Evolutionary conservation across 495 filamentous ascomycete species (phyloP).

Genomic region (Penicillium longicatenatum): DNA sequence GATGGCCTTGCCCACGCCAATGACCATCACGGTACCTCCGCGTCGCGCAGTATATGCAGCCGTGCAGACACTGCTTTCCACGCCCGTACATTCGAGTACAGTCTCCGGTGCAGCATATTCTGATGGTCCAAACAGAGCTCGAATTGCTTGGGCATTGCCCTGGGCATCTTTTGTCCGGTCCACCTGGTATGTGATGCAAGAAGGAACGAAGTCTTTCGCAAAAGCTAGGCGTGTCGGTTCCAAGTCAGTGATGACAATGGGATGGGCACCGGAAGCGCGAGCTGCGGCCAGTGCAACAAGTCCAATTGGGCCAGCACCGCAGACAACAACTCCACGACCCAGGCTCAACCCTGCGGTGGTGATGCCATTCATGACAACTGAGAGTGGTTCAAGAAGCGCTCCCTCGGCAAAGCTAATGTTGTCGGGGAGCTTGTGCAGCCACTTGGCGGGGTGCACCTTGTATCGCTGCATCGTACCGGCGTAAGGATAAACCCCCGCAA

Average conservation of each 20-base stretch:
- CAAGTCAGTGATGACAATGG: constrained; percentile 64
- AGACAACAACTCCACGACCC: constrained; percentile 61
- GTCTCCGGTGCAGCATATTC: constrained; percentile 57
- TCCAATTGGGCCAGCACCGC: constrained; percentile 78
- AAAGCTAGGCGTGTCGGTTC: constrained; percentile 58
- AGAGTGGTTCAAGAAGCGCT: constrained; percentile 73
- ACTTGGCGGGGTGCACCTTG: constrained; percentile 66
- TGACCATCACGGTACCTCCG: constrained; percentile 62
- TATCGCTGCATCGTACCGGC: constrained; percentile 59
- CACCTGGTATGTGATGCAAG: constrained; percentile 55
- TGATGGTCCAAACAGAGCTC: constrained; percentile 45
- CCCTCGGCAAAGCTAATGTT: constrained; percentile 64
- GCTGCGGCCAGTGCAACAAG: constrained; percentile 63
- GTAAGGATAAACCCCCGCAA: constrained; percentile 63
- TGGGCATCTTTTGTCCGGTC: constrained; percentile 44
- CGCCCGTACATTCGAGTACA: constrained; percentile 65
- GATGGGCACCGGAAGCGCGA: constrained; percentile 63
- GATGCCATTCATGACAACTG: constrained; percentile 72
- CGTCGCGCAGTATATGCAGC: constrained; percentile 57
- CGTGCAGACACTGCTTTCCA: constrained; percentile 59
- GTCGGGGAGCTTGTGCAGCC: constrained; percentile 60
- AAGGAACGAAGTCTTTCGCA: constrained; percentile 59
- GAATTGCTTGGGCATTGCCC: constrained; percentile 55
- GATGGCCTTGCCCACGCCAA: constrained; percentile 60
- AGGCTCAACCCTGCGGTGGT: constrained; percentile 54